Conservation (phyloP, 345 rosid genomes). For the Tarenaya hassleriana region DNA sequence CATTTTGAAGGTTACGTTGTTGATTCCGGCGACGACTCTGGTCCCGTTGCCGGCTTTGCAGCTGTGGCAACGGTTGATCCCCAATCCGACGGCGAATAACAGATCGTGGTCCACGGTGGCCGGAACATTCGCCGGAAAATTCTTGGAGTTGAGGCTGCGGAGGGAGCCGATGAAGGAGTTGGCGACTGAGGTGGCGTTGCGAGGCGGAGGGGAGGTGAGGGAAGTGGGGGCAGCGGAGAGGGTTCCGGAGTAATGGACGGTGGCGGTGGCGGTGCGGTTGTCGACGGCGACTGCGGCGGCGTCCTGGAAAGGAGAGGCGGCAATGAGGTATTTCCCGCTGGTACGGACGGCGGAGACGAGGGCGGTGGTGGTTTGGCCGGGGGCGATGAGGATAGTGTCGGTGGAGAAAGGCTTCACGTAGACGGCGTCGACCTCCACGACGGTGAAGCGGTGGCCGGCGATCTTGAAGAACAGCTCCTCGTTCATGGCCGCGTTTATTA, state of each 20-base stretch:
- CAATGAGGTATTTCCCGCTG: constrained; percentile 52
- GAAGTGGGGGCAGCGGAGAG: constrained; percentile 32
- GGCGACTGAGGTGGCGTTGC: constrained; percentile 61
- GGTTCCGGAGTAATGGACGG: constrained; percentile 53
- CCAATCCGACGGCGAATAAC: constrained; percentile 62
- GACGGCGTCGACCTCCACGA: constrained; percentile 79
- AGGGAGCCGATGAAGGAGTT: constrained; percentile 38
- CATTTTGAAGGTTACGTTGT: constrained; percentile 77
- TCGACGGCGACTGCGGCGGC: constrained; percentile 60
- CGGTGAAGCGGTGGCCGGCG: constrained; percentile 73
- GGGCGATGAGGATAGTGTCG: constrained; percentile 55
- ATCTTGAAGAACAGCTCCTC: constrained; percentile 82
- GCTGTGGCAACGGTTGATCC: constrained; percentile 60
- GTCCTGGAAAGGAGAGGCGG: constrained; percentile 78
- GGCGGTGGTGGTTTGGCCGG: constrained; percentile 79
- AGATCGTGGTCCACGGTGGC: constrained; percentile 52
- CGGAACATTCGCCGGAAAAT: constrained; percentile 67
- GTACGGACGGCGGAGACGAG: constrained; percentile 39
- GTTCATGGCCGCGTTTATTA: constrained; percentile 82
- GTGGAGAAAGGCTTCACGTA: constrained; percentile 72
- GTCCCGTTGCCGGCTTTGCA: constrained; percentile 42
- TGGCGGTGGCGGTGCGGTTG: constrained; percentile 64
- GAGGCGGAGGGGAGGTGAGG: constrained; percentile 41
- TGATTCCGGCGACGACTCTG: constrained; percentile 64
- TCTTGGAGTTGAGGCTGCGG: constrained; percentile 54